Evolutionary conservation across 768 basidiomycete genomes (phyloP).

Genomic region (Xanthoconium purpureum): DNA sequence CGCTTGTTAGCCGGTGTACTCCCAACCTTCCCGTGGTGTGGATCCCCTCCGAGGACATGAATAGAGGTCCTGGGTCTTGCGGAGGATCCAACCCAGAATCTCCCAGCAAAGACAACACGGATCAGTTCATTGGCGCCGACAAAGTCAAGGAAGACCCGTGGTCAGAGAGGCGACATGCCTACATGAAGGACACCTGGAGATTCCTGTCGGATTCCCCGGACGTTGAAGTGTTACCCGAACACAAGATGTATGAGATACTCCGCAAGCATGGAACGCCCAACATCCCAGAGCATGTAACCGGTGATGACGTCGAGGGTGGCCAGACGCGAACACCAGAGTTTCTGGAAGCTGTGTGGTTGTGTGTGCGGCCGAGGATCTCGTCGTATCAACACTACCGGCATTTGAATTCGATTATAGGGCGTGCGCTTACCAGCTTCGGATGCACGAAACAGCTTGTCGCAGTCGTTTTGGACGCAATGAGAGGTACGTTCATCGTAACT

Average conservation of each 20-base stretch:
- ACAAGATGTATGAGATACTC: slow-evolving; percentile 1
- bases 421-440: neutral
- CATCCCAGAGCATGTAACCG: neutral
- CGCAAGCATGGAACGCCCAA: neutral
- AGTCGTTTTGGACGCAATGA: neutral
- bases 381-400: neutral
- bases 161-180: neutral
- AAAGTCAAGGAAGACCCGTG: neutral
- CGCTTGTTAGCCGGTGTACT: neutral
- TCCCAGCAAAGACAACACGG: too few relatives aligned
- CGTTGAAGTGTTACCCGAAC: neutral
- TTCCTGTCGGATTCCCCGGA: neutral
- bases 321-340: neutral
- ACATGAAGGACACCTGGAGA: slow-evolving; percentile 7
- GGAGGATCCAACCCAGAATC: too few relatives aligned
- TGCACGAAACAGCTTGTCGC: neutral
- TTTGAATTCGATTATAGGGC: neutral
- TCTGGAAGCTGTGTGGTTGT: neutral
- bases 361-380: neutral
- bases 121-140: neutral
- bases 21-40: neutral
- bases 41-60: neutral
- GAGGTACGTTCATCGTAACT: neutral
- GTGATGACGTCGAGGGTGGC: neutral
- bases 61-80: too few relatives aligned